Percentiles rank a stretch among this genome's conserved stretches.
Conservation (phyloP, 2,329 filamentous ascomycete genomes). For the Geoglossum cookeanum region DNA sequence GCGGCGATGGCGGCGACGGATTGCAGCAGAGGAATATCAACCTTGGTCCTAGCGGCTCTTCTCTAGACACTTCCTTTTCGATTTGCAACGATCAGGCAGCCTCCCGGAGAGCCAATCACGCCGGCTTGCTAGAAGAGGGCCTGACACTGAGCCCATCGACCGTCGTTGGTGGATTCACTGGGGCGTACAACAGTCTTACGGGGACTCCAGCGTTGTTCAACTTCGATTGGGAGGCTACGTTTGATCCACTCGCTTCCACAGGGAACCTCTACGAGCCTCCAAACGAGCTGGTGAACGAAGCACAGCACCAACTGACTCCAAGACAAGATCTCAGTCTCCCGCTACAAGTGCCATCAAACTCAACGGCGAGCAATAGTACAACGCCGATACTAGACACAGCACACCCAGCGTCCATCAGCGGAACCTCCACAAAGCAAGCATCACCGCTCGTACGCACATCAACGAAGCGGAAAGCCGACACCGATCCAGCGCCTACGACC, state of each 20-base stretch:
- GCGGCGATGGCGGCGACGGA: background rate
- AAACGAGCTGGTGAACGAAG: conserved; percentile 24
- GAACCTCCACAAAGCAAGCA: conserved; percentile 5
- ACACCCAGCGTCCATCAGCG: conserved; percentile 9
- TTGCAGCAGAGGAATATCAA: background rate
- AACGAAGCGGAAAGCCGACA: conserved; percentile 20
- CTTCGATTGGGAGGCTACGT: conserved; percentile 22
- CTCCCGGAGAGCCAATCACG: background rate
- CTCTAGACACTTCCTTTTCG: background rate
- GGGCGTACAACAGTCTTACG: background rate
- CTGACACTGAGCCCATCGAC: background rate
- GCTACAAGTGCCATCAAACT: background rate
- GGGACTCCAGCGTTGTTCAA: conserved; percentile 1
- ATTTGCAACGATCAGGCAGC: background rate
- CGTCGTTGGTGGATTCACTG: background rate
- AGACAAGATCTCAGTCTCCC: conserved; percentile 22
- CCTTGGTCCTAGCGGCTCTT: background rate
- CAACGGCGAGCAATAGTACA: background rate
- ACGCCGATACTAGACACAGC: background rate
- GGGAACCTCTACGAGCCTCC: conserved; percentile 24
- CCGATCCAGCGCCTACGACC: conserved; percentile 15
- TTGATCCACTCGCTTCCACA: conserved; percentile 17
- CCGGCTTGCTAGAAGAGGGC: background rate
- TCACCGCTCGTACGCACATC: conserved; percentile 13
- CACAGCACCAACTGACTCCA: conserved; percentile 14